Percentiles rank a stretch among this genome's conserved stretches.
phyloP scores from a whole-genome alignment of 768 basidiomycete genomes.

The Pleurotus giganteus region DNA sequence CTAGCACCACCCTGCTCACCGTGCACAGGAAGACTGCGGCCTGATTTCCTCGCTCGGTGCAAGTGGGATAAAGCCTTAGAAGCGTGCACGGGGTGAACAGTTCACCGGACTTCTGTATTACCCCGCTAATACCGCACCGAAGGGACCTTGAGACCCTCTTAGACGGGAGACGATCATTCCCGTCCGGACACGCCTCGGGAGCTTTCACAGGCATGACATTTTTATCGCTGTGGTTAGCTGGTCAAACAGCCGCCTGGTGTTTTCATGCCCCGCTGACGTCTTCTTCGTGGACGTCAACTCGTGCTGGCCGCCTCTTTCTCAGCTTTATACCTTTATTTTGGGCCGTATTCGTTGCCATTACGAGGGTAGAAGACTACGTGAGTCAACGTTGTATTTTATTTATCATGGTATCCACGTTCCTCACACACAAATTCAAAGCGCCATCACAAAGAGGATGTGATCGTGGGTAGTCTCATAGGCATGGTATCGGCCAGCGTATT shows the following conservation, averaged over 20 bases:
- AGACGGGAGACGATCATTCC: constrained; percentile 62
- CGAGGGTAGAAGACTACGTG: constrained; percentile 66
- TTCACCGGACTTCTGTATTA: neutral
- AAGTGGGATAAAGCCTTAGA: constrained; percentile 49
- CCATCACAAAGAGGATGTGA: constrained; percentile 69
- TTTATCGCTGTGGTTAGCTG: constrained; percentile 58
- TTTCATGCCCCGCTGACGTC: constrained; percentile 36
- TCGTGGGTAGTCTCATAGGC: constrained; percentile 62
- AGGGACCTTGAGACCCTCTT: constrained; percentile 31
- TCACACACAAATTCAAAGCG: constrained; percentile 32
- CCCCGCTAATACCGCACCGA: constrained; percentile 20
- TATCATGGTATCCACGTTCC: neutral
- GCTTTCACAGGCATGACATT: constrained; percentile 68
- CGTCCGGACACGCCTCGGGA: constrained; percentile 67
- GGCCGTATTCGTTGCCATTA: constrained; percentile 60
- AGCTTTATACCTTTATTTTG: constrained; percentile 53
- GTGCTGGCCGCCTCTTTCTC: constrained; percentile 42
- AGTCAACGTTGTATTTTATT: constrained; percentile 19
- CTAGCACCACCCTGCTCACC: neutral
- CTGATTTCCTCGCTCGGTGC: constrained; percentile 67
- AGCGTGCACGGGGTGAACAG: constrained; percentile 53
- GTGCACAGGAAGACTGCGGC: constrained; percentile 48
- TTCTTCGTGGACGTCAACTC: constrained; percentile 40
- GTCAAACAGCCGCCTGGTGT: constrained; percentile 62
- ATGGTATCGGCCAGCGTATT: constrained; percentile 43